Base-by-base conservation (phyloP, 2,329 filamentous ascomycete species). In the Xylaria arbuscula region DNA sequence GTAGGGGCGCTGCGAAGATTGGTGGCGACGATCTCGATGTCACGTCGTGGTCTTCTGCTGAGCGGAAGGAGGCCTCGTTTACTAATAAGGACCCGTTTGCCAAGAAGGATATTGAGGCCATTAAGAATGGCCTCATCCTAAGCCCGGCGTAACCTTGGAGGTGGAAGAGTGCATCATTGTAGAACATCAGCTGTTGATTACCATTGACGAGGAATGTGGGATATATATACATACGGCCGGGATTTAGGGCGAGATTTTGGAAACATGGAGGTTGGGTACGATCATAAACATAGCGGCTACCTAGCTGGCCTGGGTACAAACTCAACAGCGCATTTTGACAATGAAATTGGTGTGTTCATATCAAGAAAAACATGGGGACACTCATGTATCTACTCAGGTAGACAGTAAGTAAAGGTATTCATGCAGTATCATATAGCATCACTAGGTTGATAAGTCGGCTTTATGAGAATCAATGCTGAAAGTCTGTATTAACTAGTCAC, bases 1-100 rank as follows among this genome's bases (percentile, higher is more conserved):
- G 51, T 8, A 72, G 62, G 38, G 22, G 45, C 17, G 38, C 55
- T 15, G 19, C 56, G 2, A 38, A 38, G 17, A 80, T 83, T 19
- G 82, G 82, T 3, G 81, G 82, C 0, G 81, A 83, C 62, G 19
- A 36, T 0, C 69, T 78, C 3, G 82, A 83, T 64, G 75, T 82
- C 56, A 79, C 80, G 10, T 76, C 78, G 0, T 79, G 74, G 76
- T 68, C 72, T n/a, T 69, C 70, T 22, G 72, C 74, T 0, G 72
- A 81, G 56, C 77, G 81, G 45, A 82, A 80, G 72, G 57, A 40
- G 19, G 53, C 65, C 2, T 69, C 64, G 17, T 83, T 79, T 47
- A 38, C 73, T 5, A 71, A 75, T 0, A 82, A 80, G 67, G 81
- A 84, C 55, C 79, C 80, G 2, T 51, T 84, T 3, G 38, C 56